Evolutionary conservation across 2,329 filamentous ascomycete species (phyloP).

Genomic region (Pseudogymnoascus sp.): DNA sequence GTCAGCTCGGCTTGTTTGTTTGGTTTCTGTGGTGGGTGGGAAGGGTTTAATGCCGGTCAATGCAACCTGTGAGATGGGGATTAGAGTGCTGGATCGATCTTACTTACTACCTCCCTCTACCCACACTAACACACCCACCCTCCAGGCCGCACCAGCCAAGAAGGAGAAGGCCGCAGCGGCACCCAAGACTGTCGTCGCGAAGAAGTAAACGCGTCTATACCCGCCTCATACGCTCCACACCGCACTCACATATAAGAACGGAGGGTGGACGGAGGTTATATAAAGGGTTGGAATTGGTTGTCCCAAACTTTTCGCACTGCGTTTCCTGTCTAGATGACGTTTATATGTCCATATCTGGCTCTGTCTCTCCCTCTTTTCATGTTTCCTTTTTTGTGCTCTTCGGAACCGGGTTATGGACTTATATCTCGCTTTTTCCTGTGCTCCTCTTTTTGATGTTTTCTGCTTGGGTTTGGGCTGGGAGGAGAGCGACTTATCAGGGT

Average conservation of each 20-base stretch:
- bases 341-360: background rate
- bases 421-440: background rate
- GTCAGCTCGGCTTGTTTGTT: background rate
- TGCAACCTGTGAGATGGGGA: background rate
- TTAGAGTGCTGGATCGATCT: background rate
- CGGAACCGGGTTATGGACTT: background rate
- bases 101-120: background rate
- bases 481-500: constrained; percentile 1
- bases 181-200: background rate
- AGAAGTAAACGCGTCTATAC: background rate
- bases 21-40: background rate
- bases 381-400: background rate
- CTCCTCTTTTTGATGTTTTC: background rate
- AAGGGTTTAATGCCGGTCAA: background rate
- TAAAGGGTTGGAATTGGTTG: background rate
- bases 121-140: background rate
- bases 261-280: background rate
- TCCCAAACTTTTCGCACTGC: no score
- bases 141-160: background rate
- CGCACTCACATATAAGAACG: background rate
- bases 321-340: background rate
- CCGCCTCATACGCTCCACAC: background rate
- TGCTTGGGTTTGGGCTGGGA: background rate
- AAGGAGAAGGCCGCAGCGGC: background rate
- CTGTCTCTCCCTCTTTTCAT: background rate